These are phyloP conservation scores for Verbena officinalis DNA, from an alignment of 257 asterid genomes.

Conservation along the genomic window DNA sequence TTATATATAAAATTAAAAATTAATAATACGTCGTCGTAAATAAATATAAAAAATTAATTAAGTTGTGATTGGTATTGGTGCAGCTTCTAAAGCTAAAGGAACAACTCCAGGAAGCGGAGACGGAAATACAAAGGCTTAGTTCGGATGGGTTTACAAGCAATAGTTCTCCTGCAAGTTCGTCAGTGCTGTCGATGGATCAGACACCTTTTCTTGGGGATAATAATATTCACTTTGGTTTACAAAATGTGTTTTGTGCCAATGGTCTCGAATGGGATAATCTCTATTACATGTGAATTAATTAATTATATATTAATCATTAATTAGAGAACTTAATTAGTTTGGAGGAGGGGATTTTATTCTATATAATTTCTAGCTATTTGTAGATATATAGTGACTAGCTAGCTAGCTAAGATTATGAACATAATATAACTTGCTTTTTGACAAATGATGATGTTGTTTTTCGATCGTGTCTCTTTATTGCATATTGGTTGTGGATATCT, in stretches of 20 bases:
- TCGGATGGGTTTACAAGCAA: conserved; percentile 50
- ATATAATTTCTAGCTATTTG: background rate
- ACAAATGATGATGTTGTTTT: background rate
- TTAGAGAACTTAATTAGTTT: no score
- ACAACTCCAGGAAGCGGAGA: conserved; percentile 56
- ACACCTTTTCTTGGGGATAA: conserved; percentile 52
- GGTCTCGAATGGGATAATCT: conserved; percentile 42
- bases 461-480: background rate
- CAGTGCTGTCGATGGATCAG: conserved; percentile 34
- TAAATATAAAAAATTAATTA: no score
- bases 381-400: background rate
- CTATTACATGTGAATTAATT: conserved; percentile 26
- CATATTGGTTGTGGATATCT: no score
- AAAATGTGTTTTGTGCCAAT: conserved; percentile 41
- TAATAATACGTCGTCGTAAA: no score
- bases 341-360: no score
- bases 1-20: no score
- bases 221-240: conserved; percentile 51
- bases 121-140: conserved; percentile 49
- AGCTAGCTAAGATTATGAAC: background rate
- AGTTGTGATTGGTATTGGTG: background rate
- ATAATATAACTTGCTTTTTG: no score
- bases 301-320: background rate
- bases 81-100: conserved; percentile 58
- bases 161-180: conserved; percentile 60